Evolutionary conservation across 2,329 filamentous ascomycete species (phyloP).

Genomic region (Alternaria sp.): DNA sequence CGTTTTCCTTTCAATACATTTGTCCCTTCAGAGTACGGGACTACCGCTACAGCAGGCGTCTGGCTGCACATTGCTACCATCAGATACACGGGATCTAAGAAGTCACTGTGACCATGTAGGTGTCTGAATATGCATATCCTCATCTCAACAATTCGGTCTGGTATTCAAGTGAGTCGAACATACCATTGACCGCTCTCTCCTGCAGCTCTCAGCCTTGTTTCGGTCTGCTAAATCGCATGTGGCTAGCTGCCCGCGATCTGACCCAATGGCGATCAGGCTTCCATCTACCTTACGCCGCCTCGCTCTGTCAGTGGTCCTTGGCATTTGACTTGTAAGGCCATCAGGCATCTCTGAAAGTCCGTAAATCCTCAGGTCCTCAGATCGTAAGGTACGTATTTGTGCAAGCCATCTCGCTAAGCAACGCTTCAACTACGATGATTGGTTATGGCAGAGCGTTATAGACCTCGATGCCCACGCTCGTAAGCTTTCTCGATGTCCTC

Average conservation of each 20-base stretch:
- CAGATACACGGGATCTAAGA: not conserved
- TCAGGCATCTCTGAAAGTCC: conserved; percentile 16
- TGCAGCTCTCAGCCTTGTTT: not conserved
- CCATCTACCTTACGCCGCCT: not conserved
- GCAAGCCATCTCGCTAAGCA: conserved; percentile 20
- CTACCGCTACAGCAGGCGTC: not conserved
- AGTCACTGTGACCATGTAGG: not conserved
- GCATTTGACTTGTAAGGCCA: conserved; percentile 11
- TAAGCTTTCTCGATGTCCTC: not conserved
- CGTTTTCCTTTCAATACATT: not conserved
- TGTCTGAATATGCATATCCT: not conserved
- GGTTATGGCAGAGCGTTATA: not conserved
- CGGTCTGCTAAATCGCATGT: not conserved
- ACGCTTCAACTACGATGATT: not conserved
- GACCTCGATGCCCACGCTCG: not conserved
- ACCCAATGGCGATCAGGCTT: not conserved
- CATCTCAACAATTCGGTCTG: not conserved
- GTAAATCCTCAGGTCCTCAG: conserved; percentile 15
- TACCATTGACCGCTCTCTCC: not conserved
- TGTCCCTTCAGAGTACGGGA: not conserved
- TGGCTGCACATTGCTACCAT: not conserved
- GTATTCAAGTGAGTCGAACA: not conserved
- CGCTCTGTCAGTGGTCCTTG: not conserved
- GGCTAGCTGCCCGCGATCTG: not conserved
- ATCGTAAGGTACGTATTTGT: conserved; percentile 10